These are phyloP conservation scores for Ophioceras dolichostomum DNA, from an alignment of 2,329 filamentous ascomycete species.

Conservation along the genomic window DNA sequence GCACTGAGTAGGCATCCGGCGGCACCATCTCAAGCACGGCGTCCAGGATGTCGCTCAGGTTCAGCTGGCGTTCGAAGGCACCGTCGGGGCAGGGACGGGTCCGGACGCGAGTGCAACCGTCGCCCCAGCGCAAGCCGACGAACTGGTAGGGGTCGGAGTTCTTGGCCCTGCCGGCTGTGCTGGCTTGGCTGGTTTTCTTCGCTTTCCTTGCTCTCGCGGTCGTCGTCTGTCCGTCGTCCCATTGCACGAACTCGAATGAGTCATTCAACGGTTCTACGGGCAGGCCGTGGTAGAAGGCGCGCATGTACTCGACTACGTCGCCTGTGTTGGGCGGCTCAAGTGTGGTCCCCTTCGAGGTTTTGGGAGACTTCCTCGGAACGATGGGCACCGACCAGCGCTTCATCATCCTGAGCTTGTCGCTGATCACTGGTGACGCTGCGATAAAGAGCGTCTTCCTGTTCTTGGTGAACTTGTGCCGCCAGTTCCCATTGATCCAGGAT, in stretches of 20 bases:
- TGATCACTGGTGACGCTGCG: constrained; percentile 28
- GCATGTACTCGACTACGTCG: constrained; percentile 23
- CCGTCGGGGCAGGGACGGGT: constrained; percentile 33
- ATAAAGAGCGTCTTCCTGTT: constrained; percentile 41
- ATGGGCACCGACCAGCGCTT: constrained; percentile 24
- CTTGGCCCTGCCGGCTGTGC: not conserved
- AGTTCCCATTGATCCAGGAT: constrained; percentile 31
- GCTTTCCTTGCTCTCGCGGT: too few relatives aligned
- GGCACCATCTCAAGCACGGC: constrained; percentile 40
- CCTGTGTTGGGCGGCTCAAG: constrained; percentile 12
- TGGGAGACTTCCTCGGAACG: too few relatives aligned
- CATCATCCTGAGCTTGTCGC: constrained; percentile 20
- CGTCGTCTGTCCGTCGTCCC: constrained; percentile 24
- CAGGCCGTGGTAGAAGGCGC: constrained; percentile 40
- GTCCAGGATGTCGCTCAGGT: constrained; percentile 50
- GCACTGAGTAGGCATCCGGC: constrained; percentile 42
- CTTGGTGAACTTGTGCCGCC: constrained; percentile 35
- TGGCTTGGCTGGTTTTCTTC: constrained; percentile 14
- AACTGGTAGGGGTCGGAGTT: not conserved
- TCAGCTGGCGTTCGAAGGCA: constrained; percentile 37
- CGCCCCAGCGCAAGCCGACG: constrained; percentile 30
- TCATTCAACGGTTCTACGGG: constrained; percentile 28
- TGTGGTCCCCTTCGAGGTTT: constrained; percentile 1
- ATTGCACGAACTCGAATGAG: constrained; percentile 31
- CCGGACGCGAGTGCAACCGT: constrained; percentile 34